phyloP scores from a whole-genome alignment of 2,329 filamentous ascomycete species.

The Pyricularia grisea region DNA sequence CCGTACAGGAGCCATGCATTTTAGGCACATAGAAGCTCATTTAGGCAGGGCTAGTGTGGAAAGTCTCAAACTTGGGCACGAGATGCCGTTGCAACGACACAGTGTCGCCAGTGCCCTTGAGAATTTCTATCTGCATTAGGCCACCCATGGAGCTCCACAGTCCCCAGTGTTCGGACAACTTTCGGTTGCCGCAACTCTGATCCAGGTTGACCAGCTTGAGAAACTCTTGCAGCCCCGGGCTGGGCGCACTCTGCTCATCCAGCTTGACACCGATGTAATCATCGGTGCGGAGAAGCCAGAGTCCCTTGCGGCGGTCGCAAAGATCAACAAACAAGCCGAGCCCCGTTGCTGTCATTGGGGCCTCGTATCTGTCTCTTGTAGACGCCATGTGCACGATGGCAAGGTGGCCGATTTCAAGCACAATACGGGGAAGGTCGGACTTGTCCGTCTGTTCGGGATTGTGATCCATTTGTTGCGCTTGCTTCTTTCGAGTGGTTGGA shows the following conservation, averaged over 20 bases:
- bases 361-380: neutral
- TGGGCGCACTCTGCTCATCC: neutral
- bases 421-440: neutral
- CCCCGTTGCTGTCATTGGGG: neutral
- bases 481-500: too few relatives aligned
- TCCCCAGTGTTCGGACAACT: neutral
- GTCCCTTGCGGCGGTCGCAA: neutral
- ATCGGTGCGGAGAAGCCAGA: neutral
- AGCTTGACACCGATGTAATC: neutral
- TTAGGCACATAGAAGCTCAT: too few relatives aligned
- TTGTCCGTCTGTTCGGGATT: too few relatives aligned
- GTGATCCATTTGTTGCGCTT: too few relatives aligned
- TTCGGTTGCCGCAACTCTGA: neutral
- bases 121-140: neutral
- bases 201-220: neutral
- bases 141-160: neutral
- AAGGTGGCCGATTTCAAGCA: neutral
- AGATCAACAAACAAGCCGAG: neutral
- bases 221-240: neutral
- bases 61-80: neutral
- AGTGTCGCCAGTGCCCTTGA: neutral
- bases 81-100: neutral
- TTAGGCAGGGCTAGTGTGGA: neutral
- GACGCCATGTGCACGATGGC: neutral
- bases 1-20: too few relatives aligned